Percentiles rank a stretch among this genome's conserved stretches.
phyloP scores from a whole-genome alignment of 2,329 filamentous ascomycete genomes.

The Aspergillus brunneoviolaceus region DNA sequence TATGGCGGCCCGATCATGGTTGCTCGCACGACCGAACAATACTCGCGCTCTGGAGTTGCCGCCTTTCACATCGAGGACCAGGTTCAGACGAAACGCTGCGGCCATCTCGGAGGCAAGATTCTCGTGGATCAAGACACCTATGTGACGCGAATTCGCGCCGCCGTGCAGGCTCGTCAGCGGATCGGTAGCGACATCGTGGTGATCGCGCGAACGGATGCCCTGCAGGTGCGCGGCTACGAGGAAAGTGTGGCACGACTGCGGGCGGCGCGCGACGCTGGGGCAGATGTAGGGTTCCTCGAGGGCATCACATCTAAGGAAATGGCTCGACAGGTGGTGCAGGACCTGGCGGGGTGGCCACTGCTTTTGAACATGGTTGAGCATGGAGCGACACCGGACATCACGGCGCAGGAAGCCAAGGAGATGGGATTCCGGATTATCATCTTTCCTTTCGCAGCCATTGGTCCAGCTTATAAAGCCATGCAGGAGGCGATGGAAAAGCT shows the following conservation, averaged over 20 bases:
- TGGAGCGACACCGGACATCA: constrained; percentile 42
- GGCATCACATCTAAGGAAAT: constrained; percentile 41
- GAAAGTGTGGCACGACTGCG: constrained; percentile 39
- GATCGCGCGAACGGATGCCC: constrained; percentile 46
- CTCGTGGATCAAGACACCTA: constrained; percentile 38
- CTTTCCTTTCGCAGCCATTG: constrained; percentile 42
- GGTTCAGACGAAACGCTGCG: constrained; percentile 47
- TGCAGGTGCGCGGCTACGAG: constrained; percentile 40
- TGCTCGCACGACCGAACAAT: constrained; percentile 50
- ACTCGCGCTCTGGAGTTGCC: constrained; percentile 55
- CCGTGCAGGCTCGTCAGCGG: constrained; percentile 35
- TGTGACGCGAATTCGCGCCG: constrained; percentile 39
- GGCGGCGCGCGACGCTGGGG: constrained; percentile 42
- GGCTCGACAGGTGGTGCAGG: constrained; percentile 34
- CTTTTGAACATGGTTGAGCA: constrained; percentile 49
- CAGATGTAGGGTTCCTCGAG: constrained; percentile 46
- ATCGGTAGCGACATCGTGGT: constrained; percentile 44
- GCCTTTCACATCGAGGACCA: constrained; percentile 61
- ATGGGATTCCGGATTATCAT: constrained; percentile 47
- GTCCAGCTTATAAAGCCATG: constrained; percentile 40
- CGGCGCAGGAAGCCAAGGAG: constrained; percentile 38
- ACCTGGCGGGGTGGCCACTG: constrained; percentile 41
- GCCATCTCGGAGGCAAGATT: constrained; percentile 42
- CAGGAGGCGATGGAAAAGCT: constrained; percentile 38
- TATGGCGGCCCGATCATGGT: constrained; percentile 54